These are phyloP conservation scores for Monascus purpureus DNA, from an alignment of 495 filamentous ascomycete genomes.

Conservation along the genomic window DNA sequence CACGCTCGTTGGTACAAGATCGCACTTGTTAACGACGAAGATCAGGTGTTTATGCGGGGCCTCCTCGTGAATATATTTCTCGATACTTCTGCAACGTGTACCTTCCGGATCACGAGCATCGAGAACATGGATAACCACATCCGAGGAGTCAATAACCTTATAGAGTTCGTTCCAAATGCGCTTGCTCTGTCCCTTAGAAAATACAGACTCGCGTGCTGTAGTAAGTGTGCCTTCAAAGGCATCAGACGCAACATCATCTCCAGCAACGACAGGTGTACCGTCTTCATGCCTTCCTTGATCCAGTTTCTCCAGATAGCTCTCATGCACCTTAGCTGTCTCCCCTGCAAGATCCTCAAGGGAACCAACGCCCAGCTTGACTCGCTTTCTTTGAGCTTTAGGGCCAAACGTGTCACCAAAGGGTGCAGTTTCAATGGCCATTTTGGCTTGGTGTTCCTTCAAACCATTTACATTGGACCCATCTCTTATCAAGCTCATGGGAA, in stretches of 20 bases:
- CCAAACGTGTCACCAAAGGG: constrained; percentile 88
- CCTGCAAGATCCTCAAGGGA: constrained; percentile 71
- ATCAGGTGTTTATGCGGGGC: constrained; percentile 91
- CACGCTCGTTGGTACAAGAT: constrained; percentile 82
- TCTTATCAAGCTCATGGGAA: constrained; percentile 69
- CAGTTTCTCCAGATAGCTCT: constrained; percentile 59
- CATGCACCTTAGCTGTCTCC: constrained; percentile 60
- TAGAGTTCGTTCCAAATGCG: constrained; percentile 98
- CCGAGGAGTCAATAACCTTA: constrained; percentile 94
- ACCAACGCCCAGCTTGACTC: constrained; percentile 73
- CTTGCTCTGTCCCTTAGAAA: constrained; percentile 86
- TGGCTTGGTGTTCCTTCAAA: constrained; percentile 81
- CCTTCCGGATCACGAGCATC: constrained; percentile 86
- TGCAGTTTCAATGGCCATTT: constrained; percentile 78
- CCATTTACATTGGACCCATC: constrained; percentile 57
- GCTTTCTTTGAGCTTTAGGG: constrained; percentile 81
- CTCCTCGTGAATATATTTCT: constrained; percentile 87
- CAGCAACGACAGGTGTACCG: constrained; percentile 42
- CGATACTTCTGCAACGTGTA: constrained; percentile 75
- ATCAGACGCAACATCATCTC: constrained; percentile 36
- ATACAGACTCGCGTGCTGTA: constrained; percentile 74
- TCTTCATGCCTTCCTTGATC: constrained; percentile 60
- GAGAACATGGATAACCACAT: constrained; percentile 88
- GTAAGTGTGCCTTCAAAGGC: constrained; percentile 38
- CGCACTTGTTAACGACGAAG: constrained; percentile 90